Evolutionary conservation across 306 rosid species (phyloP).

Genomic region (Canavalia gladiata): DNA sequence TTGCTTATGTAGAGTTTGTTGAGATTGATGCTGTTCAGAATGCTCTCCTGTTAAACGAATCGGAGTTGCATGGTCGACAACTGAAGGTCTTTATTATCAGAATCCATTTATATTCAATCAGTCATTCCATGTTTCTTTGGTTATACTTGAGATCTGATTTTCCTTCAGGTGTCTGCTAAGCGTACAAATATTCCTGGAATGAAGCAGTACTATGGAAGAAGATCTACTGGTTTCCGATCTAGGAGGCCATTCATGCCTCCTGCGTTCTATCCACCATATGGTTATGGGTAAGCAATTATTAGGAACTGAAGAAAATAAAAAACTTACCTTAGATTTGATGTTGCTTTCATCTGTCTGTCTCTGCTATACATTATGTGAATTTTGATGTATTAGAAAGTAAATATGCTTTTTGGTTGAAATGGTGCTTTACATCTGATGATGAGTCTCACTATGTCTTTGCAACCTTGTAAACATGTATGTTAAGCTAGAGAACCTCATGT

Average conservation of each 20-base stretch:
- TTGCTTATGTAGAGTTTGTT: conserved; percentile 98
- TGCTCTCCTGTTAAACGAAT: conserved; percentile 89
- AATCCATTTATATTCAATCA: conserved; percentile 32
- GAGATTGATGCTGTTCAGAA: conserved; percentile 96
- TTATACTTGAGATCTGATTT: conserved; percentile 44
- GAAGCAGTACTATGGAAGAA: conserved; percentile 91
- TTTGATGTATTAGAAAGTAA: conserved; percentile 27
- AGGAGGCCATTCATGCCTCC: conserved; percentile 90
- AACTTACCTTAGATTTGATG: neutral
- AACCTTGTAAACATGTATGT: neutral
- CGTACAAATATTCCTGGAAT: conserved; percentile 94
- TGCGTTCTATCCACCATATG: conserved; percentile 81
- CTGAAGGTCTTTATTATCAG: conserved; percentile 71
- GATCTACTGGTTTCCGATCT: conserved; percentile 72
- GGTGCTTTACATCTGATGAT: conserved; percentile 23
- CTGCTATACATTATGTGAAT: neutral
- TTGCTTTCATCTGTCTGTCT: conserved; percentile 27
- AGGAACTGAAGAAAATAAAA: conserved; percentile 25
- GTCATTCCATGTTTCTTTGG: conserved; percentile 30
- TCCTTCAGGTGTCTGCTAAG: conserved; percentile 92
- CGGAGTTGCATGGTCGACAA: conserved; percentile 98
- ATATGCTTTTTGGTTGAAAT: conserved; percentile 18
- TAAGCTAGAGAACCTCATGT: conserved; percentile 33
- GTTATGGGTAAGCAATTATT: conserved; percentile 77
- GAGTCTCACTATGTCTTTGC: neutral